phyloP scores from a whole-genome alignment of 108 stramenopile species.

The Craspedostauros australis region DNA sequence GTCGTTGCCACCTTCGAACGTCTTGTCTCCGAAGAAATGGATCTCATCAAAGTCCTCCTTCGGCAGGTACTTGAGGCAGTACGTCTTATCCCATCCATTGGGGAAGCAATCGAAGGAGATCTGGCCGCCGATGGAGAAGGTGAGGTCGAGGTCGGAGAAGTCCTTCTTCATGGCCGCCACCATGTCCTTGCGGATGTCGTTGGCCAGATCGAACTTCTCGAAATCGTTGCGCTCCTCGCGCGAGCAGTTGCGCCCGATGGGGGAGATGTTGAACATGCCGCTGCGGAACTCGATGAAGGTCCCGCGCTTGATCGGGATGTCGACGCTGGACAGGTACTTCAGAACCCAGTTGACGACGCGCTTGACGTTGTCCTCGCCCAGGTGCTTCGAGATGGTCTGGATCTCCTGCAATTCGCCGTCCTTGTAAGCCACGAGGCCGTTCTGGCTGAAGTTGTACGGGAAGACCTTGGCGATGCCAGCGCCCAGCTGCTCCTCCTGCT shows the following conservation, averaged over 20 bases:
- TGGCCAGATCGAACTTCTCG: constrained; percentile 89
- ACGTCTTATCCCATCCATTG: constrained; percentile 99
- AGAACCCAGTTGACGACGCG: constrained; percentile 93
- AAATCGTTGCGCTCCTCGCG: constrained; percentile 96
- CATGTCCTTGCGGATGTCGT: constrained; percentile 86
- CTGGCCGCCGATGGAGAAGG: constrained; percentile 97
- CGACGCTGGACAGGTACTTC: constrained; percentile 81
- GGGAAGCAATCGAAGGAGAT: constrained; percentile 99
- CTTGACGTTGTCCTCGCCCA: constrained; percentile 98
- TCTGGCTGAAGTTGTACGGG: constrained; percentile 98
- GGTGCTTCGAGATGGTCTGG: constrained; percentile 83
- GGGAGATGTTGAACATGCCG: constrained; percentile 99
- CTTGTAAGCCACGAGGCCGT: constrained; percentile 98
- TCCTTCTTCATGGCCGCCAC: constrained; percentile 90
- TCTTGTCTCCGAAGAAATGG: constrained; percentile 99
- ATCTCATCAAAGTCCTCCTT: constrained; percentile 92
- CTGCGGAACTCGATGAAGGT: constrained; percentile 99
- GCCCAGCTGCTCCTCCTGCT: constrained; percentile 99
- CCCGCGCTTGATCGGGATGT: constrained; percentile 96
- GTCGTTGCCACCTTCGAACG: constrained; percentile 98
- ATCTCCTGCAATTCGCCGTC: constrained; percentile 71
- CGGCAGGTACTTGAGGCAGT: constrained; percentile 84
- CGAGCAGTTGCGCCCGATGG: constrained; percentile 97
- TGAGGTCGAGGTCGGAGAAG: constrained; percentile 87
- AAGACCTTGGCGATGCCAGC: constrained; percentile 76